Evolutionary conservation across 139 green algal species (phyloP), one percentile per base, ranked within the genome.

Genomic region (Haematococcus sp.): DNA sequence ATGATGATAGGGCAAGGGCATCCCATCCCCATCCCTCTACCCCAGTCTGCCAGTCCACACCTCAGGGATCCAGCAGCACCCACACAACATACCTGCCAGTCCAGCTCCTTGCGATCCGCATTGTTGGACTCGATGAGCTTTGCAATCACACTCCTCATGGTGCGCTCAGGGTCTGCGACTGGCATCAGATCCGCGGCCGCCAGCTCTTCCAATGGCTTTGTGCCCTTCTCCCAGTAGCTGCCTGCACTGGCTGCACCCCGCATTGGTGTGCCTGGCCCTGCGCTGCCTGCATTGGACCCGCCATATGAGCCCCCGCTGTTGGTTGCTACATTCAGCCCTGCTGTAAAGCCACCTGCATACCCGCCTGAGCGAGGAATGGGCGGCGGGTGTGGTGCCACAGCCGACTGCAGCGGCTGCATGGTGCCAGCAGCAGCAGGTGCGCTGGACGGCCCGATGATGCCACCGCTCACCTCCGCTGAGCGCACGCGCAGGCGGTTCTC

Each of bases 71-170:
- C 54, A 49, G 11, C 40, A 7, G 11, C 7, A 7, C 15, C 23
- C 20, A 60, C 9, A 4, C 52, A 5, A 25, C 61, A 20, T 19
- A 70, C 66, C 63, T 86, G 81, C 91, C 91, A 96, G 81, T 96
- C 86, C 49, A 96, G 81, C 81, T 94, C 90, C 83, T 92, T 93
- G 49, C 79, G 81, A 58, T 91, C 85, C 13, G 89, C 86, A 3
- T 75, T 68, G 60, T 94, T 92, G 40, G 86, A 86, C 63, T 80
- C 65, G 61, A 81, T 60, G 63, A 92, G 75, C 70, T 78, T 80
- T 34, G 52, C 31, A 25, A 93, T 73, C 0, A 79, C 78, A 11
- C 69, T 20, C 63, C 78, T 81, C 35, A 35, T 13, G 2, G 52
- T 28, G 28, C 52, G 68, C 51, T 66, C 68, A 28, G 68, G 68